phyloP scores from a whole-genome alignment of 495 filamentous ascomycete genomes.

The Recurvomyces mirabilis region DNA sequence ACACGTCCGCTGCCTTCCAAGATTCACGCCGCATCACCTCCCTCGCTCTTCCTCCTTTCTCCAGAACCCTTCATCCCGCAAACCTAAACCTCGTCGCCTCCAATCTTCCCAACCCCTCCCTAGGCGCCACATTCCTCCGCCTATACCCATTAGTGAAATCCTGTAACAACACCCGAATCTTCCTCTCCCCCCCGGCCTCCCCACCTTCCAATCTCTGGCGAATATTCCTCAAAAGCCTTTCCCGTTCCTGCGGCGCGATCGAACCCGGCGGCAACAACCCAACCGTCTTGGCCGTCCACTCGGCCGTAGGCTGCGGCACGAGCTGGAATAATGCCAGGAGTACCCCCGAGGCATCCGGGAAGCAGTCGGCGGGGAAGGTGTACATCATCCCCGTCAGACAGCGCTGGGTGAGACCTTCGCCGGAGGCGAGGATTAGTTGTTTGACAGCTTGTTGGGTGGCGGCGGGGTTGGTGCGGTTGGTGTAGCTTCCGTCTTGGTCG shows the following conservation, averaged over 20 bases:
- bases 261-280: conserved; percentile 72
- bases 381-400: conserved; percentile 98
- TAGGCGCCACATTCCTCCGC: conserved; percentile 83
- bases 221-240: conserved; percentile 40
- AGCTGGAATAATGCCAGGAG: conserved; percentile 80
- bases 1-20: too few species aligned
- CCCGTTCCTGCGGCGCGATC: conserved; percentile 46
- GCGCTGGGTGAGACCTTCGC: conserved; percentile 70
- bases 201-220: conserved; percentile 49
- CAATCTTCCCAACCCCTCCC: conserved; percentile 75
- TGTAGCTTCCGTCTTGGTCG: conserved; percentile 34
- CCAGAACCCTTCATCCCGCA: conserved; percentile 27
- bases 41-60: too few species aligned
- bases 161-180: conserved; percentile 76
- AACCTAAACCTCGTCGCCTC: conserved; percentile 82
- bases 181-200: conserved; percentile 66
- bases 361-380: conserved; percentile 86
- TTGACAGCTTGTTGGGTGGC: conserved; percentile 49
- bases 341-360: conserved; percentile 87
- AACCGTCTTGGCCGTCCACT: conserved; percentile 73
- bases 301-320: conserved; percentile 60
- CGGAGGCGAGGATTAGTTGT: conserved; percentile 55
- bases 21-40: too few species aligned
- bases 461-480: conserved; percentile 30
- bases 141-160: conserved; percentile 94